Conservation (phyloP, 371 early-diverging fungal genomes). For the Mortierella sp. region DNA sequence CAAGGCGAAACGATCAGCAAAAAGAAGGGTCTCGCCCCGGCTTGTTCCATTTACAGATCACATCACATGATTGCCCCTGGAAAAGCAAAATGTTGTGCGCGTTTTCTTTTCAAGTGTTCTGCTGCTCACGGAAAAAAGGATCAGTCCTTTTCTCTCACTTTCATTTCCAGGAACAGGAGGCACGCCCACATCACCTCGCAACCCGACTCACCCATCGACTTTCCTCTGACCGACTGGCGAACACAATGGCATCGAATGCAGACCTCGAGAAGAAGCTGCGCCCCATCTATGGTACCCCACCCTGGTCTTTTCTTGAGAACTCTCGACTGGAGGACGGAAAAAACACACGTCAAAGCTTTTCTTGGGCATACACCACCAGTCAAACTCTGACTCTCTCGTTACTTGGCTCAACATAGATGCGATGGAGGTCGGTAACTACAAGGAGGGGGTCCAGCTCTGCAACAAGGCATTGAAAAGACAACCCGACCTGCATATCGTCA, state of each 20-base stretch:
- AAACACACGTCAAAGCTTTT: neutral
- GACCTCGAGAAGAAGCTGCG: constrained; percentile 51
- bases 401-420: constrained; percentile 66
- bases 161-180: neutral
- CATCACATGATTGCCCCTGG: neutral
- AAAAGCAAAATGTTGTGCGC: neutral
- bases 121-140: neutral
- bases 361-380: neutral
- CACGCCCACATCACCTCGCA: neutral
- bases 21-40: neutral
- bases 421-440: constrained; percentile 79
- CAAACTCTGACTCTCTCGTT: neutral
- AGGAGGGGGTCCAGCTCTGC: constrained; percentile 75
- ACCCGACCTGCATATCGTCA: constrained; percentile 73
- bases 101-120: neutral
- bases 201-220: neutral
- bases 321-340: neutral
- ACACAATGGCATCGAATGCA: constrained; percentile 36
- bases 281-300: constrained; percentile 53
- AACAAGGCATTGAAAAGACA: constrained; percentile 82
- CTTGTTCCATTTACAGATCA: neutral
- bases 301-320: neutral
- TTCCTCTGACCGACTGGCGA: neutral
- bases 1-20: neutral
- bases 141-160: neutral